Percentiles rank a stretch among this genome's conserved stretches.
These are phyloP conservation scores for Kodamaea kaohsiungensis DNA, from an alignment of 805 yeast species.

Conservation along the genomic window DNA sequence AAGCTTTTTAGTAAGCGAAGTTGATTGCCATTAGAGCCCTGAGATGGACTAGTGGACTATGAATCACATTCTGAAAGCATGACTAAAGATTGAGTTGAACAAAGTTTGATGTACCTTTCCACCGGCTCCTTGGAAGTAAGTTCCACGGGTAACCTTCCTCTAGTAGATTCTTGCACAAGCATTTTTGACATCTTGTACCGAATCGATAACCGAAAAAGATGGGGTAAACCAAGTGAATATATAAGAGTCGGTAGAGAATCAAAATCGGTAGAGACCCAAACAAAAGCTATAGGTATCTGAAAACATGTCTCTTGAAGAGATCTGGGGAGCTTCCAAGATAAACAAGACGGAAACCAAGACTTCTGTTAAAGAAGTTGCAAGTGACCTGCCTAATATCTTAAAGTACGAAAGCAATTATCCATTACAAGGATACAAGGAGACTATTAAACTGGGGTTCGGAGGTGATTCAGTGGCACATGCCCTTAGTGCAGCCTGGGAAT, in stretches of 20 bases:
- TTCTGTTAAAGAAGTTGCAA: not conserved
- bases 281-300: not conserved
- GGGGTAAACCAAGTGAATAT: not conserved
- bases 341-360: not conserved
- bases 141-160: too few relatives aligned
- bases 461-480: slow-evolving; percentile 30
- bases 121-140: too few relatives aligned
- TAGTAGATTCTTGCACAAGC: not conserved
- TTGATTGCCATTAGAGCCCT: too few relatives aligned
- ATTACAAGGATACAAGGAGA: not conserved
- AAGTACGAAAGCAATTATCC: not conserved
- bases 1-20: too few relatives aligned
- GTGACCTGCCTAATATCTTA: not conserved
- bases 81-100: too few relatives aligned
- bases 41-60: too few relatives aligned
- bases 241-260: not conserved
- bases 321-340: not conserved
- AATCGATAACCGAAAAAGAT: not conserved
- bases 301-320: not conserved
- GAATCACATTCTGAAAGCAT: too few relatives aligned
- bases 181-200: not conserved
- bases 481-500: slow-evolving; percentile 28
- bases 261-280: not conserved
- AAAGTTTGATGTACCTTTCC: too few relatives aligned
- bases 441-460: slow-evolving; percentile 21